phyloP scores from a whole-genome alignment of 768 basidiomycete genomes.

The Cantharellus cinnabarinus region DNA sequence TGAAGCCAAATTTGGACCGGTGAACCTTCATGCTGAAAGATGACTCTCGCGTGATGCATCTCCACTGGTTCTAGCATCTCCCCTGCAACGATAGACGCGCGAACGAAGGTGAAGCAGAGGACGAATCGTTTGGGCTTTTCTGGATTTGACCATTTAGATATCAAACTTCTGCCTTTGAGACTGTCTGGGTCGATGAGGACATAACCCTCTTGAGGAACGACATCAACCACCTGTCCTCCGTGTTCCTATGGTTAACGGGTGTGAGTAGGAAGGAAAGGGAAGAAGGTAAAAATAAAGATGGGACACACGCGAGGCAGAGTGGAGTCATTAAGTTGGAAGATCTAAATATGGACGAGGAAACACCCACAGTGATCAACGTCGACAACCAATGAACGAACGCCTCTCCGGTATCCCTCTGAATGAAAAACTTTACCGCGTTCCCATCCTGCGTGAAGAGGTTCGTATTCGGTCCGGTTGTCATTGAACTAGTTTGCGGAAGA shows the following conservation, averaged over 20 bases:
- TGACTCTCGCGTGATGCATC: not conserved
- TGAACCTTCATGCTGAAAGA: not conserved
- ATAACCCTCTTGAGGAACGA: not conserved
- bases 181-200: constrained; percentile 1
- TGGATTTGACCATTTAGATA: not conserved
- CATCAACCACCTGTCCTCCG: not conserved
- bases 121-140: not conserved
- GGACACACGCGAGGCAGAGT: too few species aligned
- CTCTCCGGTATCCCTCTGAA: not conserved
- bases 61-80: not conserved
- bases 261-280: not conserved
- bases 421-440: not conserved
- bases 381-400: not conserved
- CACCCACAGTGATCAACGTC: not conserved
- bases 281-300: not conserved
- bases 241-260: not conserved
- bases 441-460: not conserved
- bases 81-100: not conserved
- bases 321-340: not conserved
- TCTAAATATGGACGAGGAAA: not conserved
- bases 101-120: not conserved
- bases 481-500: too few species aligned
- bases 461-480: too few species aligned
- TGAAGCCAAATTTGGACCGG: not conserved
- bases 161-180: not conserved